Base-by-base conservation (phyloP, 2,329 filamentous ascomycete species). In the Talaromyces sp. region DNA sequence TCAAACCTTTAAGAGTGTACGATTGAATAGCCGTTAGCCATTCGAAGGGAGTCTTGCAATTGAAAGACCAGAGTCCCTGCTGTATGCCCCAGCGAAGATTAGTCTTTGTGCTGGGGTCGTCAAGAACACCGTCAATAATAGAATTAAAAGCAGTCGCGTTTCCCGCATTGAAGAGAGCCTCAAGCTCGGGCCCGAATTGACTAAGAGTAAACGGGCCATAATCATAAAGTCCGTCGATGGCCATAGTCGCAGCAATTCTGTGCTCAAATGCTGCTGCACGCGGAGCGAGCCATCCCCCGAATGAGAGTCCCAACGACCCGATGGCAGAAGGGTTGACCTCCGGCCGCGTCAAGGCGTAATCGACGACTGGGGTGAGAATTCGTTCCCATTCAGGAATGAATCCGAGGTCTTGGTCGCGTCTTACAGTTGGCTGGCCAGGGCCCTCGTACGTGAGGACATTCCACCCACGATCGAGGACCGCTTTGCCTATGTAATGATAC, bases 261-360 rank as follows among this genome's bases (percentile, higher is more conserved):
- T 73, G 76, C 64, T 83, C 81, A 66, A 79, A 81, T 0, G 61
- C 61, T 3, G 61, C 61, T n/a, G 50, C 61, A 33, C 83, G 78
- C 7, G 84, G 73, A 1, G 82, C 79, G 57, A 77, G 79, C 67
- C 84, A 84, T 0, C 77, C 83, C 2, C 83, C 82, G 67, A 83
- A 72, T 2, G 77, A 77, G 0, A 75, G 73, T 0, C 82, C 81
- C 1, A 69, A 62, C 19, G 82, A 63, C 0, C 77, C 77, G 16
- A 84, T 70, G 9, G 71, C 69, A 1, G 72, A 68, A 0, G 77
- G 47, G 60, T 84, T 81, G 0, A 83, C 43, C 62, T 68, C 39
- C 22, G 39, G 39, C 13, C 63, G 19, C 9, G 45, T 37, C 33
- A 52, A 16, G 3, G 60, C 50, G 41, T 72, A 69, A 61, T 79